Base-by-base conservation (phyloP, 2,329 filamentous ascomycete genomes). In the Drechslera avenae region DNA sequence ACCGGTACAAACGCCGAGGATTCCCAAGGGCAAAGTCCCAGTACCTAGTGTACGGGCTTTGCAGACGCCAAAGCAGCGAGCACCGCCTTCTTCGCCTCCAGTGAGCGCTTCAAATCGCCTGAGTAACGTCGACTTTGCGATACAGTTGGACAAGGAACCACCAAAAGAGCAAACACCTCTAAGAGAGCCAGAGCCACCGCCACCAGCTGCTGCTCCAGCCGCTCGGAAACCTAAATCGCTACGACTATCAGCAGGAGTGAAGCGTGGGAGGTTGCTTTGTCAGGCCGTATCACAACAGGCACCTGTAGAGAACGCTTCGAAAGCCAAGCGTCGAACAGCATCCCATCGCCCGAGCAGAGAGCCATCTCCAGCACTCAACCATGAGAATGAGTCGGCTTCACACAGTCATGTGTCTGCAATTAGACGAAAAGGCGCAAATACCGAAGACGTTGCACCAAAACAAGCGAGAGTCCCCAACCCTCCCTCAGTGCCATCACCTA, bases 181-280 rank as follows among this genome's bases (percentile, higher is more conserved):
- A 9, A 59, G 59, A 17, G 28, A 21, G 3, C 26, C 28, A 16
- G 26, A 40, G 23, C 40, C 55, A 12, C 59, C 59, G 18, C 33
- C n/a, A 17, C n/a, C n/a, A n/a, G n/a, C n/a, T n/a, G 34, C 46
- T 41, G 56, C 63, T 10, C 54, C 54, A 21, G 60, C 54, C 10
- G 58, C 59, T 13, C 68, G 56, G 37, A 69, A 61, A 47, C 58
- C 64, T 1, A 76, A 71, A 50, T 62, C 71, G 3, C 50, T 79
- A 23, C 73, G 73, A 2, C 58, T 79, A 7, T 65, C 74, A 10
- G 61, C 63, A 4, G 72, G 68, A n/a, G 65, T 67, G 7, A 74
- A 71, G 13, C 73, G 75, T 50, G 76, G 73, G 30, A 77, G 69
- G 49, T 60, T 80, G 10, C 54, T 79, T 0, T 79, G 76, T 46